A percentile compares a stretch with the other conserved stretches of the same genome.
Evolutionary conservation across 139 green algal genomes (phyloP).

Genomic region (Volvox africanus): DNA sequence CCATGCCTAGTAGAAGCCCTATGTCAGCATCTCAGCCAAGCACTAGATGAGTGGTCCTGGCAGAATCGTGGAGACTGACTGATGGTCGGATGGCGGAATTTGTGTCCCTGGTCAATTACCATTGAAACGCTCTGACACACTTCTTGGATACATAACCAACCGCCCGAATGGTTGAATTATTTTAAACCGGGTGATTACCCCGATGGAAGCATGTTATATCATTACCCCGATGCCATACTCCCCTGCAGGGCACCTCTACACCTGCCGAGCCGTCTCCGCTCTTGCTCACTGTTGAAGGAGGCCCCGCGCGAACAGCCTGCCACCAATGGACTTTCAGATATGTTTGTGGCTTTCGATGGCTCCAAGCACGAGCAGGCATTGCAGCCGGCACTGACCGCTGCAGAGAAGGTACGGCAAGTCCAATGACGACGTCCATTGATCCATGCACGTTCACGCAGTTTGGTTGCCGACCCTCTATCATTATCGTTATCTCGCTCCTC

Average conservation of each 20-base stretch:
- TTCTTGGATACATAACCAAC: background rate
- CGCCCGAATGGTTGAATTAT: background rate
- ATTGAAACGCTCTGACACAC: background rate
- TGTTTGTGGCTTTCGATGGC: constrained; percentile 19
- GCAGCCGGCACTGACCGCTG: background rate
- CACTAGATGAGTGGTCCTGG: too few species aligned
- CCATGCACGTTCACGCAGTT: background rate
- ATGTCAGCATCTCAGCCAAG: too few species aligned
- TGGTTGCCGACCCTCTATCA: background rate
- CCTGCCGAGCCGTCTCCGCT: background rate
- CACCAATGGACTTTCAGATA: background rate
- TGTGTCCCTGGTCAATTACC: background rate
- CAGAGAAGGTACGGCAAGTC: background rate
- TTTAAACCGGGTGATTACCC: background rate
- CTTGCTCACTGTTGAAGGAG: background rate
- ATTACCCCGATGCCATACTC: background rate
- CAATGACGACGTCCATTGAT: background rate
- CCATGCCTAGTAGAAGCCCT: too few species aligned
- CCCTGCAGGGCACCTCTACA: background rate
- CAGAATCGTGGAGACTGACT: too few species aligned
- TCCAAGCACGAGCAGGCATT: background rate
- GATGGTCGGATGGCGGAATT: background rate
- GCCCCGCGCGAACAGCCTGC: background rate
- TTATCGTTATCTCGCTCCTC: background rate
- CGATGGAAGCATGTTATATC: too few species aligned